Percentiles rank a stretch among this genome's conserved stretches.
Conservation (phyloP, 2,329 filamentous ascomycete species). For the Thelonectria olida region DNA sequence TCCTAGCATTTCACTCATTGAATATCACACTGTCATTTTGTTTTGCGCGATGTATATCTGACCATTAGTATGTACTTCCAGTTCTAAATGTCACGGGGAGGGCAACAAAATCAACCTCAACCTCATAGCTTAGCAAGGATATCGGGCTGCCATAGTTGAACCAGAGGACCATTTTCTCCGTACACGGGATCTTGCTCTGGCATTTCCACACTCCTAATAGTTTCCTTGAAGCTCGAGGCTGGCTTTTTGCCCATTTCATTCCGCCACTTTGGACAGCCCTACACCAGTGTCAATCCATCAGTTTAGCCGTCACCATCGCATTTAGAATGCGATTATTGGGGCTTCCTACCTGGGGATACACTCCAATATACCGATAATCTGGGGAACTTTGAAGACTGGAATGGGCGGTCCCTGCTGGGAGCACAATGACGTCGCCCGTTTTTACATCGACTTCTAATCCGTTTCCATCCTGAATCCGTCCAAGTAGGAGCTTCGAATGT, state of each 20-base stretch:
- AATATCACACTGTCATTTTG: no score
- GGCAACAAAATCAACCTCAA: background rate
- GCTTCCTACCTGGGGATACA: slow-evolving; percentile 28
- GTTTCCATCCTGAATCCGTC: slow-evolving; percentile 26
- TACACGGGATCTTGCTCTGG: slow-evolving; percentile 28
- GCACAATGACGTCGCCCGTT: slow-evolving; percentile 32
- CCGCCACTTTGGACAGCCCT: slow-evolving; percentile 30
- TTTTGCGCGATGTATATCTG: no score
- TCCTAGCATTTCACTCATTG: no score
- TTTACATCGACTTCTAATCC: slow-evolving; percentile 27
- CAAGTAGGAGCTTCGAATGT: slow-evolving; percentile 30
- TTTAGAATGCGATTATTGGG: no score
- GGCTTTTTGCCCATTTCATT: slow-evolving; percentile 29
- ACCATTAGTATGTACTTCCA: no score
- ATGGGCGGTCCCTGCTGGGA: slow-evolving; percentile 35
- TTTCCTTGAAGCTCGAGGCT: slow-evolving; percentile 12
- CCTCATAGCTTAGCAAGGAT: slow-evolving; percentile 23
- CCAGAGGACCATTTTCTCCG: slow-evolving; percentile 23
- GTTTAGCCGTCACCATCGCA: background rate
- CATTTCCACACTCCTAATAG: slow-evolving; percentile 25
- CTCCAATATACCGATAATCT: slow-evolving; percentile 35
- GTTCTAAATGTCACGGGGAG: no score
- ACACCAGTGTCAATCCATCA: background rate
- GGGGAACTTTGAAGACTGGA: slow-evolving; percentile 27
- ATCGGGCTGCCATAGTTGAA: slow-evolving; percentile 16